phyloP scores from a whole-genome alignment of 495 filamentous ascomycete species.

The Darksidea phi region DNA sequence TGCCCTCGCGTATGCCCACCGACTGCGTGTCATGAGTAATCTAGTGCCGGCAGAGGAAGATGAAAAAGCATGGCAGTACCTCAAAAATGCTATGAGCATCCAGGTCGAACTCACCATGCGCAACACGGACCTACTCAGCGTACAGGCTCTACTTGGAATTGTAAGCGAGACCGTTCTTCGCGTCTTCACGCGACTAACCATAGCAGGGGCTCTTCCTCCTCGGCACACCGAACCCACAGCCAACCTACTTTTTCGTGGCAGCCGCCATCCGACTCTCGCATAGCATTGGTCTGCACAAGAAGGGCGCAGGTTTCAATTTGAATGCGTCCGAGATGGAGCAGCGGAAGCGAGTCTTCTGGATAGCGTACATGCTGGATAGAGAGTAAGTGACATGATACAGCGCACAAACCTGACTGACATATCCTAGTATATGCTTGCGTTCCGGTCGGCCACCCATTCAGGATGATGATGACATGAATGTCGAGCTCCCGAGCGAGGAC shows the following conservation, averaged over 20 bases:
- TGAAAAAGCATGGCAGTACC: conserved; percentile 87
- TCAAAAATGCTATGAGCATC: conserved; percentile 95
- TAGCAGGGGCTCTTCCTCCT: conserved; percentile 81
- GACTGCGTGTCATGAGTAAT: conserved; percentile 93
- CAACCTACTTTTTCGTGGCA: conserved; percentile 88
- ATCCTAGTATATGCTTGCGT: conserved; percentile 71
- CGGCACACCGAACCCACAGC: conserved; percentile 95
- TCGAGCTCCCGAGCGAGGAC: conserved; percentile 88
- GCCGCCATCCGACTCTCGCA: conserved; percentile 90
- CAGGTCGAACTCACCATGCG: conserved; percentile 90
- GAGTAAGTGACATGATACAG: conserved; percentile 53
- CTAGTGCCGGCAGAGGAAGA: conserved; percentile 86
- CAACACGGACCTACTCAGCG: conserved; percentile 91
- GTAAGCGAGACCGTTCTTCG: conserved; percentile 43
- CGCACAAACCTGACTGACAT: conserved; percentile 32
- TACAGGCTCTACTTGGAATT: conserved; percentile 96
- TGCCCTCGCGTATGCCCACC: conserved; percentile 84
- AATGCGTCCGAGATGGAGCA: conserved; percentile 91
- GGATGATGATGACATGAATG: conserved; percentile 98
- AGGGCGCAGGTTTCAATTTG: conserved; percentile 84
- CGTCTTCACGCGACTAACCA: conserved; percentile 8
- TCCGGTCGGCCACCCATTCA: conserved; percentile 91
- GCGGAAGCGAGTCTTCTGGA: conserved; percentile 96
- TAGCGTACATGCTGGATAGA: conserved; percentile 93
- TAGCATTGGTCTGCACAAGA: conserved; percentile 92